Evolutionary conservation across 805 yeast species (phyloP).

Genomic region (Metschnikowia henanensis): DNA sequence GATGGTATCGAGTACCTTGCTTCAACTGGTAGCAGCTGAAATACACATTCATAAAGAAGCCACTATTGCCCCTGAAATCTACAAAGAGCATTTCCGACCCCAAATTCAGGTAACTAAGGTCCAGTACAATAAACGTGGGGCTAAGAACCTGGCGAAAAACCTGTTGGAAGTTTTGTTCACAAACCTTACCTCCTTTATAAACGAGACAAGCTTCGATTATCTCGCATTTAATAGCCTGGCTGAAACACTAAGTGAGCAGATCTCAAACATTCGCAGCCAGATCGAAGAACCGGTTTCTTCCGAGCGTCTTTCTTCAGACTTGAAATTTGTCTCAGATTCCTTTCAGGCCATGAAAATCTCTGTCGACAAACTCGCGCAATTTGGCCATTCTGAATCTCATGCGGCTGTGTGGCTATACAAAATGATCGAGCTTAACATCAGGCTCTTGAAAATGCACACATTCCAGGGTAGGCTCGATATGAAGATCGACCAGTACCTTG

Average conservation of each 20-base stretch:
- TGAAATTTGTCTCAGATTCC: background rate
- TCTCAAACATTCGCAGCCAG: background rate
- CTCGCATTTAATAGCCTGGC: background rate
- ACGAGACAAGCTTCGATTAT: background rate
- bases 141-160: no score
- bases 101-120: no score
- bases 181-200: background rate
- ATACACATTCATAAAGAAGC: no score
- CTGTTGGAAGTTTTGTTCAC: background rate
- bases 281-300: background rate
- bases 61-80: no score
- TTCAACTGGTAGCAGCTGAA: no score
- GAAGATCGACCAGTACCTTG: background rate
- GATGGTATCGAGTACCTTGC: no score
- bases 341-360: background rate
- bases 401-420: constrained; percentile 2
- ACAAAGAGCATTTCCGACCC: no score
- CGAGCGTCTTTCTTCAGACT: background rate
- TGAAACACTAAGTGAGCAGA: background rate
- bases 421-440: constrained; percentile 3
- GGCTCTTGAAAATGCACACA: background rate
- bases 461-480: background rate
- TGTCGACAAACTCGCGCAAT: background rate
- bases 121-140: no score
- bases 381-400: background rate